These are phyloP conservation scores for Lupinus albus DNA, from an alignment of 306 rosid genomes.

Conservation along the genomic window DNA sequence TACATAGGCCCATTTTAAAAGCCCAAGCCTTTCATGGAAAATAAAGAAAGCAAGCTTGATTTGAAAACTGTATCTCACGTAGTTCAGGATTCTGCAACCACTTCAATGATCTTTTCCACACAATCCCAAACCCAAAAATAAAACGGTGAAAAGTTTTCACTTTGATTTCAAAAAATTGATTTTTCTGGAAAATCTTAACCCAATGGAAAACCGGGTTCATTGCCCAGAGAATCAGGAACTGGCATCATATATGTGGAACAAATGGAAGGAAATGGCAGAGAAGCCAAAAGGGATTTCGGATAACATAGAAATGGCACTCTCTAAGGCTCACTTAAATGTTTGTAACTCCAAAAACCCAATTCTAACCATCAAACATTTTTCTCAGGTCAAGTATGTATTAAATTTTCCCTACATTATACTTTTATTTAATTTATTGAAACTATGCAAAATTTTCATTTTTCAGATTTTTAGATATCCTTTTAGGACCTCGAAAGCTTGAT, in stretches of 20 bases:
- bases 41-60: background rate
- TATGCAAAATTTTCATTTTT: background rate
- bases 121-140: background rate
- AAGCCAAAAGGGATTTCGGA: conserved; percentile 73
- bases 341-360: conserved; percentile 68
- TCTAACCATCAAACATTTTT: conserved; percentile 70
- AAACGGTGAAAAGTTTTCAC: background rate
- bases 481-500: background rate
- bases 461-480: too few relatives aligned
- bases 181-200: background rate
- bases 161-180: background rate
- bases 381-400: conserved; percentile 68
- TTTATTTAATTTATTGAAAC: background rate
- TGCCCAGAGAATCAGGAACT: conserved; percentile 70
- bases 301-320: conserved; percentile 66
- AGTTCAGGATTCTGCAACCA: conserved; percentile 25
- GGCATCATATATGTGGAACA: conserved; percentile 59
- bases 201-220: conserved; percentile 63
- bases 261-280: conserved; percentile 73
- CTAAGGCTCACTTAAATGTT: conserved; percentile 76
- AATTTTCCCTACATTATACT: background rate
- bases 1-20: background rate
- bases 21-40: background rate
- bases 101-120: background rate
- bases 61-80: conserved; percentile 13